Evolutionary conservation across 257 asterid genomes (phyloP).

Genomic region (Nicotiana benthamiana): DNA sequence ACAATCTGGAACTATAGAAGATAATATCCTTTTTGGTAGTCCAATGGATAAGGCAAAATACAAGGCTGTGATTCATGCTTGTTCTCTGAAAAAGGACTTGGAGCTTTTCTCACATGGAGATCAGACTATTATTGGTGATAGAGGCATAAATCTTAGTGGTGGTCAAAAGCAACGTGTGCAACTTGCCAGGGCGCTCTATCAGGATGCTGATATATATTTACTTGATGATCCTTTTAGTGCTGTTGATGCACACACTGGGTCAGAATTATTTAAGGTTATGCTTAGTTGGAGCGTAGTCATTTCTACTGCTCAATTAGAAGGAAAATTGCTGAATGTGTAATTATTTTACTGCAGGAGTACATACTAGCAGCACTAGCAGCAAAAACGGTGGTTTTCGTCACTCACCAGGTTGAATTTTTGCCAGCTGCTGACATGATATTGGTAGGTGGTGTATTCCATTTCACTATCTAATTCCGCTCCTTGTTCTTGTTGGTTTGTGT

Average conservation of each 20-base stretch:
- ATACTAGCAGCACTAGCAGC: constrained; percentile 76
- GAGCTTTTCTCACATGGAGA: constrained; percentile 94
- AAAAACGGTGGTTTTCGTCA: constrained; percentile 82
- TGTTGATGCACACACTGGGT: constrained; percentile 97
- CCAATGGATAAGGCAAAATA: constrained; percentile 94
- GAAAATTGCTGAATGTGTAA: constrained; percentile 18
- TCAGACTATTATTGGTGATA: constrained; percentile 94
- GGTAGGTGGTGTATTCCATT: constrained; percentile 38
- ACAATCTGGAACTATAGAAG: constrained; percentile 94
- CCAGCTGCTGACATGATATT: constrained; percentile 91
- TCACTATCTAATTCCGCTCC: background rate
- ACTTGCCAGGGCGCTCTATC: constrained; percentile 96
- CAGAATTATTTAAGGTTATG: constrained; percentile 79
- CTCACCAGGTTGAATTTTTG: constrained; percentile 97
- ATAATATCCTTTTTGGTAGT: constrained; percentile 83
- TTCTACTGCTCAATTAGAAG: background rate
- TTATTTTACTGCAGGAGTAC: constrained; percentile 66
- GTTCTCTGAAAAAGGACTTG: constrained; percentile 82
- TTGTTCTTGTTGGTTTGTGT: background rate
- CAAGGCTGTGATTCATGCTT: constrained; percentile 84
- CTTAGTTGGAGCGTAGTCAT: background rate
- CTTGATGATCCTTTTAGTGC: constrained; percentile 99
- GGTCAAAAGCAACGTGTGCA: constrained; percentile 98
- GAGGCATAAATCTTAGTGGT: constrained; percentile 98
- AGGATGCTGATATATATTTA: constrained; percentile 90